Percentiles rank a stretch among this genome's conserved stretches.
Evolutionary conservation across 805 yeast genomes (phyloP).

Genomic region (Yamadazyma scolyti): DNA sequence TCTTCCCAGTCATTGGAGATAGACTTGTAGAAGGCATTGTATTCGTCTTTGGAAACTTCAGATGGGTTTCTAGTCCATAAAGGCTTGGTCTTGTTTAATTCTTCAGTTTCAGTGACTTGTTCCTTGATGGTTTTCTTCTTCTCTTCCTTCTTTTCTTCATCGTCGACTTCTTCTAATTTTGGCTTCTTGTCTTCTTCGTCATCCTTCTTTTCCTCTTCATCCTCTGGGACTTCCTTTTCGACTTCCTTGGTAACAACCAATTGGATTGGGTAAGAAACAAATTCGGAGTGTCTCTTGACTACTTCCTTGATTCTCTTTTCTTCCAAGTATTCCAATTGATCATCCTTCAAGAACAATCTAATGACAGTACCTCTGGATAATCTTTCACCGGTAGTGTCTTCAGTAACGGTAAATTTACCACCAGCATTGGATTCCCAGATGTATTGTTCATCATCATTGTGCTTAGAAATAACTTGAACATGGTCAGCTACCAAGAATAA

Average conservation of each 20-base stretch:
- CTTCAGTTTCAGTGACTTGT: constrained; percentile 92
- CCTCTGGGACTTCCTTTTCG: constrained; percentile 86
- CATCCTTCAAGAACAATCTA: constrained; percentile 96
- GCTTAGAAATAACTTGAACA: constrained; percentile 97
- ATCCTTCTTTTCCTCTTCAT: constrained; percentile 42
- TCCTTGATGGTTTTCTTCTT: constrained; percentile 91
- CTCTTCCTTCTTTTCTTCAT: constrained; percentile 62
- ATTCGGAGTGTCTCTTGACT: constrained; percentile 98
- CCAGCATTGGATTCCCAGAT: constrained; percentile 99
- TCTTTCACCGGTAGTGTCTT: constrained; percentile 82
- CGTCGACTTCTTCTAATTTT: constrained; percentile 72
- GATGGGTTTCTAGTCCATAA: constrained; percentile 99
- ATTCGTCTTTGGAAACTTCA: constrained; percentile 96
- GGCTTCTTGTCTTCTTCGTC: constrained; percentile 75
- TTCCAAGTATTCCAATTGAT: constrained; percentile 97
- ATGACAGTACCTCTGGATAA: constrained; percentile 93
- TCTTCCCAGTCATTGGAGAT: constrained; percentile 99
- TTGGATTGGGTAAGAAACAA: constrained; percentile 98
- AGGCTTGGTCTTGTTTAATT: constrained; percentile 97
- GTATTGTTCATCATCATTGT: constrained; percentile 99
- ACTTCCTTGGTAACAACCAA: constrained; percentile 97
- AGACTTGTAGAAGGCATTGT: constrained; percentile 98
- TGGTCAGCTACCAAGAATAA: constrained; percentile 98
- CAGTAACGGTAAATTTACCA: constrained; percentile 95
- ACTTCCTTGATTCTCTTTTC: constrained; percentile 99